Conservation (phyloP, 2,329 filamentous ascomycete species). For the Sordariomycetes sp. region DNA sequence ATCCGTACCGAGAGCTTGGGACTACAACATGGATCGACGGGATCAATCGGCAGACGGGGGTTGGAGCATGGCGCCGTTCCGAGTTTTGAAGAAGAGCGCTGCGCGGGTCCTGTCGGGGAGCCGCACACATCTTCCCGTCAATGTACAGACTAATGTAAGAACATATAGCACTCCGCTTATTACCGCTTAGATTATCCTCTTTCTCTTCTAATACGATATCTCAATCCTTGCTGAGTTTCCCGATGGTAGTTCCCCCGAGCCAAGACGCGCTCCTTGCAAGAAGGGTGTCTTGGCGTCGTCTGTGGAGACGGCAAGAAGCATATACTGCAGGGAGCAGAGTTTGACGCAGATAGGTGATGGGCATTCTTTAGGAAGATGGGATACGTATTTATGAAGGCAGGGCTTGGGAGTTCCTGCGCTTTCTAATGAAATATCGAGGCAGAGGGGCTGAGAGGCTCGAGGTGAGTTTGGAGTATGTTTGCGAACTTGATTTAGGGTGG, state of each 20-base stretch:
- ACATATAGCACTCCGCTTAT: neutral
- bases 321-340: too few species aligned
- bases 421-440: too few species aligned
- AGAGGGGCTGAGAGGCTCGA: too few species aligned
- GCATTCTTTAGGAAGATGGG: too few species aligned
- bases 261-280: neutral
- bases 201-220: neutral
- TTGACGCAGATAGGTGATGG: too few species aligned
- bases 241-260: neutral
- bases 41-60: neutral
- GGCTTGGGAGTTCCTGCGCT: too few species aligned
- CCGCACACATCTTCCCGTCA: neutral
- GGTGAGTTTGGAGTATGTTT: too few species aligned
- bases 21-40: neutral
- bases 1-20: neutral
- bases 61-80: neutral
- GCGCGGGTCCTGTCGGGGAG: neutral
- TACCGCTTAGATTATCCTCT: neutral
- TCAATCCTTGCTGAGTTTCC: neutral
- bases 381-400: too few species aligned
- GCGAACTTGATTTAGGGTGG: too few species aligned
- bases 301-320: too few species aligned
- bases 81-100: neutral
- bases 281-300: neutral
- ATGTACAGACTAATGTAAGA: neutral